Evolutionary conservation across 177 flowering plant species (phyloP).

Genomic region (Vitis hybrid): DNA sequence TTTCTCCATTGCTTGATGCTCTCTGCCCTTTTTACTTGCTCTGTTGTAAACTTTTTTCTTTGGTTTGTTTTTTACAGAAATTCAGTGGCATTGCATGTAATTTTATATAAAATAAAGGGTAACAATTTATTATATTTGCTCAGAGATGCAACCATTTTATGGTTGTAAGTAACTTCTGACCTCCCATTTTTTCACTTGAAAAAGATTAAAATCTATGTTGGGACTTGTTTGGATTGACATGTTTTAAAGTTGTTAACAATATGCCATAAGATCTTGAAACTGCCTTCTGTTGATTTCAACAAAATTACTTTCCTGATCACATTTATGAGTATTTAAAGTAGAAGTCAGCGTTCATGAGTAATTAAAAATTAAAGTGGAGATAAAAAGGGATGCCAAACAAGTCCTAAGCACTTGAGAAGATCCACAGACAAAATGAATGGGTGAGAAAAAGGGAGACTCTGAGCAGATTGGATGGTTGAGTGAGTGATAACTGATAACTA

Average conservation of each 20-base stretch:
- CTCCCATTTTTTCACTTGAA: no score
- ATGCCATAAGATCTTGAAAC: no score
- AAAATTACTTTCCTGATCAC: no score
- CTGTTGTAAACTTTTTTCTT: neutral
- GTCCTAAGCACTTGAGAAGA: neutral
- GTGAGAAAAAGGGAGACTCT: slow-evolving; percentile 7
- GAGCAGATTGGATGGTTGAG: slow-evolving; percentile 13
- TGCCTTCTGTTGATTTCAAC: no score
- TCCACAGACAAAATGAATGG: slow-evolving; percentile 11
- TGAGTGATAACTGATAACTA: neutral
- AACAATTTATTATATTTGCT: no score
- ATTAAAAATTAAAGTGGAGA: neutral
- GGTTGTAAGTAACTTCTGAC: no score
- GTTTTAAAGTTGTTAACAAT: no score
- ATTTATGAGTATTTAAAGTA: neutral
- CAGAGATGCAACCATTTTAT: no score
- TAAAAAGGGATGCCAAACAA: neutral
- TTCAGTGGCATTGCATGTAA: neutral
- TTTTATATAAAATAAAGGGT: neutral
- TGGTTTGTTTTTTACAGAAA: neutral
- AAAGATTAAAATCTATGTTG: no score
- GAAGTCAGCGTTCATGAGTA: neutral
- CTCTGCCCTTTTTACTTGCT: neutral
- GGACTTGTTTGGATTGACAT: no score
- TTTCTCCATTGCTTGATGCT: neutral